Conservation (phyloP, 495 filamentous ascomycete species). For the Neurospora sp. region DNA sequence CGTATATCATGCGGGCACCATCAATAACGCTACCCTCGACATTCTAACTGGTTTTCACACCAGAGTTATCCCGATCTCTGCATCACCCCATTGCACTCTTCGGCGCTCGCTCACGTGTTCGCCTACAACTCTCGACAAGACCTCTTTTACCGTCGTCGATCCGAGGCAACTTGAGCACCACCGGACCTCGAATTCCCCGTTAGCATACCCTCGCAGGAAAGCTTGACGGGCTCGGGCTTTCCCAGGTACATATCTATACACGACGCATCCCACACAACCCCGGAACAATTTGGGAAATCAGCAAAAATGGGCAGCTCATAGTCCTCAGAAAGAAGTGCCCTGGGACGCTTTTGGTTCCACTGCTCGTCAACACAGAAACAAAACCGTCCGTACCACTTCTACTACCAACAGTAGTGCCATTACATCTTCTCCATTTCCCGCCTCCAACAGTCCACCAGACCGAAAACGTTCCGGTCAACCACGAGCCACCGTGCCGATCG, state of each 20-base stretch:
- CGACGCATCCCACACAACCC: not conserved
- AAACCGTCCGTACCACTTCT: not conserved
- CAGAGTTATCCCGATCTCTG: not conserved
- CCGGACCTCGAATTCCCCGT: not conserved
- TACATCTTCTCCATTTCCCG: not conserved
- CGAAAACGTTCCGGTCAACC: not conserved
- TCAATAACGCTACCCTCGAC: not conserved
- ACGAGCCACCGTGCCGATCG: not conserved
- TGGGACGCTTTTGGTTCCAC: constrained; percentile 2
- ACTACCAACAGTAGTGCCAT: not conserved
- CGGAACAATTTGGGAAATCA: not conserved
- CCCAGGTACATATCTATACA: not conserved
- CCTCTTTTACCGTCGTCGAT: not conserved
- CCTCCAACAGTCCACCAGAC: not conserved
- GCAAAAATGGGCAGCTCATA: constrained; percentile 8
- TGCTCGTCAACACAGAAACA: not conserved
- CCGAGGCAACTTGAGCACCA: not conserved
- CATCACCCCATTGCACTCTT: not conserved
- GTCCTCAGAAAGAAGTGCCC: constrained; percentile 8
- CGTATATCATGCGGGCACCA: not conserved
- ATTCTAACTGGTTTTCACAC: not conserved
- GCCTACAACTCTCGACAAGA: not conserved
- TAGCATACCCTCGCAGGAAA: not conserved
- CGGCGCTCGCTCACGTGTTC: not conserved
- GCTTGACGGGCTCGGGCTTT: not conserved